Percentiles rank a stretch among this genome's conserved stretches.
Conservation (phyloP, 345 rosid species). For the Brassica cretica region DNA sequence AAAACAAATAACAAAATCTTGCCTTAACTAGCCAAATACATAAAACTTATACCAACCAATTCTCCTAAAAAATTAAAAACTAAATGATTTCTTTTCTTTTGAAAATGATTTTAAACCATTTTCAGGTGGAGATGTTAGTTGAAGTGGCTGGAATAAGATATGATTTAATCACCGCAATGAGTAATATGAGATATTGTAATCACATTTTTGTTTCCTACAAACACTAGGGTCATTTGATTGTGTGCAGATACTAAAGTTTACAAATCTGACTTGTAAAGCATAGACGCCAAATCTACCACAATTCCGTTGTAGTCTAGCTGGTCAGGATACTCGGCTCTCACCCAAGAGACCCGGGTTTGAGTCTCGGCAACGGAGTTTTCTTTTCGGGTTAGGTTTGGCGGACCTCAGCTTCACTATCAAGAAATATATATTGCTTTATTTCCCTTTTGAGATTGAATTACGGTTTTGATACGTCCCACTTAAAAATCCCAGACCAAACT, state of each 20-base stretch:
- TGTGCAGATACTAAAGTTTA: background rate
- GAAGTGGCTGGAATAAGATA: background rate
- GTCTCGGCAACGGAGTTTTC: background rate
- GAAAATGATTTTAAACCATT: background rate
- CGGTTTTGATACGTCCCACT: background rate
- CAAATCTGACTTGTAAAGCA: too few species aligned
- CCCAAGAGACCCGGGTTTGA: constrained; percentile 58
- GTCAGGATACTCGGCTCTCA: constrained; percentile 83
- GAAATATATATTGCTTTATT: background rate
- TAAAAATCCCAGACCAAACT: background rate
- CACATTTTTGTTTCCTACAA: background rate
- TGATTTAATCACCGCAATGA: background rate
- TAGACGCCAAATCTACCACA: background rate
- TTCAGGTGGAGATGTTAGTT: background rate
- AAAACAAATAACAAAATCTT: background rate
- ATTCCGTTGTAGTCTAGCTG: constrained; percentile 44
- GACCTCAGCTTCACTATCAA: background rate
- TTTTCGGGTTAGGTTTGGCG: background rate
- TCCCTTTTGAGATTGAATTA: background rate
- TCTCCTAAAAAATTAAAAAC: background rate
- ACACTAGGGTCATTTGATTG: background rate
- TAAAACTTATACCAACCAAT: background rate
- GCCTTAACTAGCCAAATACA: background rate
- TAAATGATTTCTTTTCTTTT: too few species aligned
- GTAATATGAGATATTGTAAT: background rate